Evolutionary conservation across 2,329 filamentous ascomycete species (phyloP).

Genomic region (Fusarium mangiferae): DNA sequence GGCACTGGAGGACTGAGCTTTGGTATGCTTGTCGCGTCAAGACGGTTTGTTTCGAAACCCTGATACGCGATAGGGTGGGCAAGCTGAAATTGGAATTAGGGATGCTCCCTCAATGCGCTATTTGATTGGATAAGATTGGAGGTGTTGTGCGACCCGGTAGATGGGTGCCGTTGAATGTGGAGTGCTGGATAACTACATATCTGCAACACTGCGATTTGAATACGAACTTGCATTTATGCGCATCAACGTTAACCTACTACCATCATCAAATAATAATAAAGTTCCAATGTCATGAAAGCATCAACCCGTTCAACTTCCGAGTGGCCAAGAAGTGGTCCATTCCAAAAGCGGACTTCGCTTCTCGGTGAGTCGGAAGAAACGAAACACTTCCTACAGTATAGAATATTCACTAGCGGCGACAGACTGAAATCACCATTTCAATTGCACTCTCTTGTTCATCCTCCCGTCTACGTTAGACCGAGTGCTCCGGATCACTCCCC

Average conservation of each 20-base stretch:
- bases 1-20: slow-evolving; percentile 2
- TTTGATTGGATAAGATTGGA: slow-evolving; percentile 13
- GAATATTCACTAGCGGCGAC: background rate
- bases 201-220: background rate
- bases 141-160: slow-evolving; percentile 8
- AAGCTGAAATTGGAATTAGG: slow-evolving; percentile 25
- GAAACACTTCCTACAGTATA: background rate
- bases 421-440: background rate
- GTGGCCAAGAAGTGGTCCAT: background rate
- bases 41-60: slow-evolving; percentile 12
- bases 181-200: slow-evolving; percentile 22
- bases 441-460: background rate
- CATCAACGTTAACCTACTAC: background rate
- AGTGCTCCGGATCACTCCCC: slow-evolving; percentile 3
- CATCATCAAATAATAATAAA: background rate
- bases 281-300: background rate
- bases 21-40: slow-evolving; percentile 30
- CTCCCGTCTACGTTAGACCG: background rate
- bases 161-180: slow-evolving; percentile 8
- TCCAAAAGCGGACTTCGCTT: background rate
- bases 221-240: background rate
- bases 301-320: background rate
- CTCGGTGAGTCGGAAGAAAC: background rate
- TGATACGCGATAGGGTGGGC: slow-evolving; percentile 33
- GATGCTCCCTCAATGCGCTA: slow-evolving; percentile 18